phyloP scores from a whole-genome alignment of 495 filamentous ascomycete genomes.

The Tricharina praecox region DNA sequence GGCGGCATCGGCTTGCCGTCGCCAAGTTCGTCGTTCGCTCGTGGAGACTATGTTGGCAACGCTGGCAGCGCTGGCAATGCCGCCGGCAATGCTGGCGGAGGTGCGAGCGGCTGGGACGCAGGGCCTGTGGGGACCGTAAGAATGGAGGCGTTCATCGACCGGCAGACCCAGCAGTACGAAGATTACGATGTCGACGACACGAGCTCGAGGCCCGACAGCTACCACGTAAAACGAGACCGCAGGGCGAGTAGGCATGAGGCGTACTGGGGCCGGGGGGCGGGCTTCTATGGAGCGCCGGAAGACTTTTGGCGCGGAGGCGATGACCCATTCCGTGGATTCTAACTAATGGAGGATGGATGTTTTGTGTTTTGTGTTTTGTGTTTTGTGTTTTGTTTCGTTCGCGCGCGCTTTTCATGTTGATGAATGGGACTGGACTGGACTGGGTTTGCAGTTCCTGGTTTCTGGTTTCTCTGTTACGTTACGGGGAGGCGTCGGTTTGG shows the following conservation, averaged over 20 bases:
- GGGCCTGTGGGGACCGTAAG: slow-evolving; percentile 69
- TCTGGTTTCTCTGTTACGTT: not conserved
- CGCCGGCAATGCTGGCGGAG: too few relatives aligned
- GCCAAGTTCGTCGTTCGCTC: slow-evolving; percentile 14
- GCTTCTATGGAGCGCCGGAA: slow-evolving; percentile 29
- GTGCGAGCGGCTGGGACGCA: slow-evolving; percentile 18
- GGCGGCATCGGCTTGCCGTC: slow-evolving; percentile 25
- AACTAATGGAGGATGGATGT: slow-evolving; percentile 4
- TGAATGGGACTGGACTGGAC: not conserved
- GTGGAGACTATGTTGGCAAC: slow-evolving; percentile 11
- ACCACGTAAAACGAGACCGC: slow-evolving; percentile 33
- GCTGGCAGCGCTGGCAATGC: too few relatives aligned
- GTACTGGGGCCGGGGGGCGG: slow-evolving; percentile 33
- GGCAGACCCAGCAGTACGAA: slow-evolving; percentile 32
- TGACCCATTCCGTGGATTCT: slow-evolving; percentile 33
- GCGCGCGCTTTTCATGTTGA: too few relatives aligned
- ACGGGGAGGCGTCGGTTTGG: slow-evolving; percentile 7
- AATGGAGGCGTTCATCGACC: slow-evolving; percentile 89
- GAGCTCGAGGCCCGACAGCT: slow-evolving; percentile 32
- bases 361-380: too few relatives aligned
- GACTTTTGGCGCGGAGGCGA: slow-evolving; percentile 27
- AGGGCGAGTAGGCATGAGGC: slow-evolving; percentile 36
- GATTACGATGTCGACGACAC: slow-evolving; percentile 35
- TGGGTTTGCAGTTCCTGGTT: not conserved
- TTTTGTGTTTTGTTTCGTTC: too few relatives aligned